A percentile compares a stretch with the other conserved stretches of the same genome.
Conservation (phyloP, 805 yeast genomes). For the Pichia cephalocereana region DNA sequence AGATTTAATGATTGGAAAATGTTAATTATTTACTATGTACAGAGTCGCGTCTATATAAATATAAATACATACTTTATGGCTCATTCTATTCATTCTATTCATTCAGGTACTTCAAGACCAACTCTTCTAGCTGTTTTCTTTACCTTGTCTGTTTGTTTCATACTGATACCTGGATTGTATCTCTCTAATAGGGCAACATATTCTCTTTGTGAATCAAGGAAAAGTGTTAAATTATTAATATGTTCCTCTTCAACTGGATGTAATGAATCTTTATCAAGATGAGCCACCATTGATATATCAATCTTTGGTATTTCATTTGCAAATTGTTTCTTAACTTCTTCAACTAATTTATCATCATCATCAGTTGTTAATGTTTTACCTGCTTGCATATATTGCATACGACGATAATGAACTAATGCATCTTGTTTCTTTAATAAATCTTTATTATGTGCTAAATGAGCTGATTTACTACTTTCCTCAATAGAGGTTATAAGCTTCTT, state of each 20-base stretch:
- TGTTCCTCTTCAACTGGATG: conserved; percentile 27
- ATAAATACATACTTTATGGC: too few species aligned
- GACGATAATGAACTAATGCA: conserved; percentile 40
- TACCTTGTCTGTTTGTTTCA: conserved; percentile 72
- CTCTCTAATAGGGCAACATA: conserved; percentile 74
- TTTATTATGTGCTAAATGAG: conserved; percentile 30
- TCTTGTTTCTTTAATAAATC: conserved; percentile 35
- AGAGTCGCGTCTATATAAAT: neutral
- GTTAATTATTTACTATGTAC: too few species aligned
- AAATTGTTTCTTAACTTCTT: conserved; percentile 24
- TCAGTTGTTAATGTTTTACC: conserved; percentile 26
- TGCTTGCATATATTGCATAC: conserved; percentile 34
- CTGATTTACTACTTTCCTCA: conserved; percentile 26
- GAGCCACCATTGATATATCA: conserved; percentile 19
- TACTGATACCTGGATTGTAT: conserved; percentile 75
- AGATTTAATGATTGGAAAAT: too few species aligned
- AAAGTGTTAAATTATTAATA: conserved; percentile 51
- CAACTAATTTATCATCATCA: conserved; percentile 27
- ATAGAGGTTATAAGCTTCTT: conserved; percentile 33
- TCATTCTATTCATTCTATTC: too few species aligned
- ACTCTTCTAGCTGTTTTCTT: conserved; percentile 77
- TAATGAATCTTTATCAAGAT: conserved; percentile 18
- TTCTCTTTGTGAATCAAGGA: conserved; percentile 61
- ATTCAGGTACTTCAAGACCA: conserved; percentile 65
- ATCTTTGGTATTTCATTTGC: conserved; percentile 22